These are phyloP conservation scores for Anethum foeniculum DNA, from an alignment of 140 eudicot species.

Conservation along the genomic window DNA sequence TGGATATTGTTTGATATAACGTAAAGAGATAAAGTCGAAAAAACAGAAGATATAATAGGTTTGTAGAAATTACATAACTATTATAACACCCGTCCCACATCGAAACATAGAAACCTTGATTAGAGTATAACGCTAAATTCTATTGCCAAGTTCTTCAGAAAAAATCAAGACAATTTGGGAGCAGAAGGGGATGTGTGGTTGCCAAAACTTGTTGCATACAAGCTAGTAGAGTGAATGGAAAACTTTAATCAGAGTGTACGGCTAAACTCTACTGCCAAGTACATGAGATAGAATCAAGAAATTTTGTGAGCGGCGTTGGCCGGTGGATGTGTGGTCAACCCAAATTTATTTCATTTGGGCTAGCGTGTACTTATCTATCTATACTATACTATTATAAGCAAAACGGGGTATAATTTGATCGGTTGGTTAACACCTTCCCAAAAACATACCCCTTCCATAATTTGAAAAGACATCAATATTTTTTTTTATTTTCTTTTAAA, in stretches of 20 bases:
- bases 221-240: neutral
- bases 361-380: too few species aligned
- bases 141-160: neutral
- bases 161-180: neutral
- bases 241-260: neutral
- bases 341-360: too few species aligned
- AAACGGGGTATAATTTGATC: too few species aligned
- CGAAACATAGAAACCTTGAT: neutral
- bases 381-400: too few species aligned
- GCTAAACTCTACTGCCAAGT: neutral
- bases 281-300: neutral
- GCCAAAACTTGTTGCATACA: neutral
- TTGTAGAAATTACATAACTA: neutral
- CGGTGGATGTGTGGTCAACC: neutral
- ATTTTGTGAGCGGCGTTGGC: neutral
- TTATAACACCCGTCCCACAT: neutral
- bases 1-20: neutral
- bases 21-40: neutral
- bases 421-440: too few species aligned
- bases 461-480: too few species aligned
- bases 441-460: too few species aligned
- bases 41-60: neutral
- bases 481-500: too few species aligned
- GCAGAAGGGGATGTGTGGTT: neutral
- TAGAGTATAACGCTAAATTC: neutral